phyloP scores from a whole-genome alignment of 495 filamentous ascomycete genomes.

The Penicillium paradoxum region DNA sequence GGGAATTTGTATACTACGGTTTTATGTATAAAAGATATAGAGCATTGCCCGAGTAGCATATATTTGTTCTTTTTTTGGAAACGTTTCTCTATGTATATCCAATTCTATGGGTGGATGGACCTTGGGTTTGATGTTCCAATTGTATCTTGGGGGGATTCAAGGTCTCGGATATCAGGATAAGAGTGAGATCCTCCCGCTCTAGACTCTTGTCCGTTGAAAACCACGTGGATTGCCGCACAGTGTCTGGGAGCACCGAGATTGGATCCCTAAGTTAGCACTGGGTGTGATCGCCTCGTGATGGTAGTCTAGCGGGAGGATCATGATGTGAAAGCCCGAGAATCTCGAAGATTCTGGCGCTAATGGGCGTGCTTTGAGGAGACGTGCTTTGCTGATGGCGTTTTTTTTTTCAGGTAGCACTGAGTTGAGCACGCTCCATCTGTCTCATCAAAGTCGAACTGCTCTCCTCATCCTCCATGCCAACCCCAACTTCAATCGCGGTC shows the following conservation, averaged over 20 bases:
- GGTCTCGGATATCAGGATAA: not conserved
- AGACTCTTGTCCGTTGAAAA: not conserved
- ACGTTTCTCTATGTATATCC: not conserved
- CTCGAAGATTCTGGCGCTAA: not conserved
- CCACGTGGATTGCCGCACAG: not conserved
- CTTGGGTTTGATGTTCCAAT: not conserved
- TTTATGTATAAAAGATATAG: conserved; percentile 6
- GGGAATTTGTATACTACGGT: conserved; percentile 11
- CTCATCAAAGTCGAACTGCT: conserved; percentile 49
- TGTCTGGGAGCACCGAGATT: not conserved
- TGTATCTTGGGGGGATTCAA: not conserved
- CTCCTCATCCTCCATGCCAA: conserved; percentile 50
- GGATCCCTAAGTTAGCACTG: not conserved
- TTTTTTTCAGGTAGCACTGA: conserved; percentile 32
- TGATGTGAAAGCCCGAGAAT: not conserved
- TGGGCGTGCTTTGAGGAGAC: not conserved
- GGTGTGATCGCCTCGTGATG: not conserved
- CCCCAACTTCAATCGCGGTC: conserved; percentile 60
- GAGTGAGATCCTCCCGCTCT: not conserved
- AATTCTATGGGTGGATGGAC: not conserved
- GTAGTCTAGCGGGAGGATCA: not conserved
- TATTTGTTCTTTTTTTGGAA: not conserved
- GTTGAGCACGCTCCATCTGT: conserved; percentile 50
- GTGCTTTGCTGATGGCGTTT: not conserved
- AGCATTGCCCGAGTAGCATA: not conserved